Percentiles rank a stretch among this genome's conserved stretches.
These are phyloP conservation scores for Penicillium chermesinum DNA, from an alignment of 495 filamentous ascomycete genomes.

Conservation along the genomic window DNA sequence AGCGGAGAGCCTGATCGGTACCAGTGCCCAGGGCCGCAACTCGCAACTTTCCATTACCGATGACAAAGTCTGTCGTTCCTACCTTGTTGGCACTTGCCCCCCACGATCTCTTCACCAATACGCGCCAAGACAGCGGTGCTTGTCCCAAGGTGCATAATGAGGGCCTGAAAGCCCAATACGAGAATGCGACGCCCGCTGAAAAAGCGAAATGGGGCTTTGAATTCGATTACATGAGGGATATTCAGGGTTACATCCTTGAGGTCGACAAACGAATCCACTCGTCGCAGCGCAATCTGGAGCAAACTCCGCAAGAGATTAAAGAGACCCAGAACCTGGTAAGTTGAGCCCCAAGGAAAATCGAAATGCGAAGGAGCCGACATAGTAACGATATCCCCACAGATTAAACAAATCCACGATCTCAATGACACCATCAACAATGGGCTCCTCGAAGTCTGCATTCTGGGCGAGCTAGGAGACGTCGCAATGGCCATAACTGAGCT, in stretches of 20 bases:
- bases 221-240: slow-evolving; percentile 92
- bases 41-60: slow-evolving; percentile 85
- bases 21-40: slow-evolving; percentile 62
- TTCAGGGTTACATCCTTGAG: slow-evolving; percentile 92
- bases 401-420: slow-evolving; percentile 85
- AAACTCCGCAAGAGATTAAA: slow-evolving; percentile 94
- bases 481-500: slow-evolving; percentile 77
- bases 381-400: slow-evolving; percentile 32
- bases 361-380: no score
- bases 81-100: slow-evolving; percentile 91
- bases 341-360: no score
- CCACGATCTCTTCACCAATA: slow-evolving; percentile 99
- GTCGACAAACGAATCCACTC: slow-evolving; percentile 91
- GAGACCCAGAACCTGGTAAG: slow-evolving; percentile 82
- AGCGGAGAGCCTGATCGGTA: slow-evolving; percentile 78
- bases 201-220: slow-evolving; percentile 83
- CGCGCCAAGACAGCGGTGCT: slow-evolving; percentile 91
- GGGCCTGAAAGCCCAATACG: slow-evolving; percentile 81
- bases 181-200: slow-evolving; percentile 57
- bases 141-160: slow-evolving; percentile 91
- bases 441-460: slow-evolving; percentile 75
- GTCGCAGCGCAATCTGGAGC: slow-evolving; percentile 86
- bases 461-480: slow-evolving; percentile 78
- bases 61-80: slow-evolving; percentile 90
- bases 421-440: slow-evolving; percentile 74